A percentile compares a stretch with the other conserved stretches of the same genome.
Evolutionary conservation across 1,284 basidiomycete species (phyloP).

Genomic region (Ustilago bromivora): DNA sequence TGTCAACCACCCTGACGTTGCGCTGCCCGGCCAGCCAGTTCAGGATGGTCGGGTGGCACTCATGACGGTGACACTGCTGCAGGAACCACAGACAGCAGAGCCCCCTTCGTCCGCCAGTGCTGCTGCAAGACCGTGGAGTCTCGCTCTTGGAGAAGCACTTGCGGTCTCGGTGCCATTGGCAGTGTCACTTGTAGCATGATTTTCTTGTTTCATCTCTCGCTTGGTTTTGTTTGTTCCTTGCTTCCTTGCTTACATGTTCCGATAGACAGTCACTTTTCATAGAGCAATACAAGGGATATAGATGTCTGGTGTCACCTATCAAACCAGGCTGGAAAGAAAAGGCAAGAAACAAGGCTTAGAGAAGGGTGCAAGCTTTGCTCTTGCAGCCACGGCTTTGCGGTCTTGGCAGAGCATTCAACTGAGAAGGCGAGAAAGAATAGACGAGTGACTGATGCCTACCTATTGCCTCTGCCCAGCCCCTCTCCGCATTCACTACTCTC

Average conservation of each 20-base stretch:
- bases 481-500: background rate
- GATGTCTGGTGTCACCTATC: background rate
- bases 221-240: background rate
- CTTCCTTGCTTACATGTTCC: background rate
- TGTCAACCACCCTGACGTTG: slow-evolving; percentile 78
- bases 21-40: slow-evolving; percentile 75
- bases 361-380: slow-evolving; percentile 74
- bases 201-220: background rate
- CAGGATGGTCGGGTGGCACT: slow-evolving; percentile 88
- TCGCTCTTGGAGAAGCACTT: background rate
- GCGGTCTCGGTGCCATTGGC: background rate
- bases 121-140: background rate
- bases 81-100: slow-evolving; percentile 10
- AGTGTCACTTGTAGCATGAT: background rate
- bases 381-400: slow-evolving; percentile 73
- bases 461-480: too few relatives aligned
- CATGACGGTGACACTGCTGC: slow-evolving; percentile 75
- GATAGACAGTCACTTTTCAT: background rate
- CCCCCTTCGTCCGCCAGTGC: background rate
- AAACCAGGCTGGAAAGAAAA: background rate
- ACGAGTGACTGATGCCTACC: too few relatives aligned
- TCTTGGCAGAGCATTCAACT: slow-evolving; percentile 88
- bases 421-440: too few relatives aligned
- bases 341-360: slow-evolving; percentile 70
- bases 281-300: slow-evolving; percentile 5